These are phyloP conservation scores for Fusarium napiforme DNA, from an alignment of 2,329 filamentous ascomycete genomes.

Conservation along the genomic window DNA sequence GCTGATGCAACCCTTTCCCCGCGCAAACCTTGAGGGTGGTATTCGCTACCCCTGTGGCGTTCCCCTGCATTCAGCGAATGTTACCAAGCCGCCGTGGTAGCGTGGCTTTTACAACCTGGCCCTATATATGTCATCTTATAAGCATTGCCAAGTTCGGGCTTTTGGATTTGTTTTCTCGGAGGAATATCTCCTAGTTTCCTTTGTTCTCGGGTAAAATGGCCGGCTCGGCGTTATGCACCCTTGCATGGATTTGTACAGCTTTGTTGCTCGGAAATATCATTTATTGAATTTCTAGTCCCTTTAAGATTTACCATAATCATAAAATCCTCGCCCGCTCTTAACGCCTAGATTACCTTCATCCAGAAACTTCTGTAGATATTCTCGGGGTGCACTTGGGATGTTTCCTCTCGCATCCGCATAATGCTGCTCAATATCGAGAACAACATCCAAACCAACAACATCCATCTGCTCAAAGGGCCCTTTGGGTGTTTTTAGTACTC, in stretches of 20 bases:
- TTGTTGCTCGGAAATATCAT: not conserved
- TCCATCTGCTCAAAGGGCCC: slow-evolving; percentile 49
- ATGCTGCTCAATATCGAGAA: slow-evolving; percentile 48
- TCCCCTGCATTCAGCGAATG: not conserved
- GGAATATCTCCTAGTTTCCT: not conserved
- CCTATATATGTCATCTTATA: slow-evolving; percentile 3
- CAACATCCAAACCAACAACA: slow-evolving; percentile 47
- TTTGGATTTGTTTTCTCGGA: not conserved
- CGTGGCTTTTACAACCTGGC: not conserved
- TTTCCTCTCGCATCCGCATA: slow-evolving; percentile 44
- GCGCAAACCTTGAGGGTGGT: not conserved
- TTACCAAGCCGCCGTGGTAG: not conserved
- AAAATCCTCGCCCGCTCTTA: slow-evolving; percentile 47
- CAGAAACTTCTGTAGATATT: slow-evolving; percentile 41
- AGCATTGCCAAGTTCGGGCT: not conserved
- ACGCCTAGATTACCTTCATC: slow-evolving; percentile 43
- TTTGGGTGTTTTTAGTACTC: slow-evolving; percentile 46
- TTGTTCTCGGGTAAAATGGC: not conserved
- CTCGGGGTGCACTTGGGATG: slow-evolving; percentile 39
- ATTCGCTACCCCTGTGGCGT: not conserved
- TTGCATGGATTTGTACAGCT: not conserved
- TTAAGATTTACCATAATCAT: slow-evolving; percentile 29
- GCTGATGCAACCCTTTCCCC: not conserved
- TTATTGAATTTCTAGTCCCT: not conserved
- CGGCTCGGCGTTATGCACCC: not conserved